phyloP scores from a whole-genome alignment of 176 grass and related monocot species.

The Oryza officinalis region DNA sequence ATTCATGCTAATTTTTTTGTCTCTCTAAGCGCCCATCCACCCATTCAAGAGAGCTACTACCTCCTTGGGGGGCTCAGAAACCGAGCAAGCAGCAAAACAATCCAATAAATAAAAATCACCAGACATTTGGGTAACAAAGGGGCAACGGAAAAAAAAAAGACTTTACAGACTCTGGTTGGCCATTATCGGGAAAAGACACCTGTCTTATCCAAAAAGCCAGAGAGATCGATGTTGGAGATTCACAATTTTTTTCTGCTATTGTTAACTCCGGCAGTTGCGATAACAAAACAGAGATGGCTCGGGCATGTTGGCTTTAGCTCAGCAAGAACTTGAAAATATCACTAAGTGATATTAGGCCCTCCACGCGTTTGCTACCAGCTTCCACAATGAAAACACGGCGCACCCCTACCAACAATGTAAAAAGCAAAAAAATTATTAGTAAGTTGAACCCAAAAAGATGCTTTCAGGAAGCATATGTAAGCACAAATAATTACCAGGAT shows the following conservation, averaged over 20 bases:
- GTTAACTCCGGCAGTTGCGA: conserved; percentile 42
- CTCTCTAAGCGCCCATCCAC: conserved; percentile 41
- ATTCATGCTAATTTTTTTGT: conserved; percentile 32
- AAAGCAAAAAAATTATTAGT: neutral
- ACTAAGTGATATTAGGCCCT: conserved; percentile 90
- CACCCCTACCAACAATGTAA: conserved; percentile 50
- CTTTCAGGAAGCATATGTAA: neutral
- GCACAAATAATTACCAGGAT: conserved; percentile 58
- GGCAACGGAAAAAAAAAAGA: conserved; percentile 38
- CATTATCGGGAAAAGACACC: conserved; percentile 53
- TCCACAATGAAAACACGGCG: conserved; percentile 95
- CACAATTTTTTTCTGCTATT: conserved; percentile 56
- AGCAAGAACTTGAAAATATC: conserved; percentile 94
- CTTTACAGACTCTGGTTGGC: conserved; percentile 82
- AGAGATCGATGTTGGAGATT: conserved; percentile 39
- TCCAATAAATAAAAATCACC: conserved; percentile 77
- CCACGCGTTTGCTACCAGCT: conserved; percentile 94
- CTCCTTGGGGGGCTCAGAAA: conserved; percentile 18
- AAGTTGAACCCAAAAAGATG: neutral
- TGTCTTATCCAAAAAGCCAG: conserved; percentile 46
- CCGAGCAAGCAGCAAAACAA: conserved; percentile 52
- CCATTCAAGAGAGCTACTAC: neutral
- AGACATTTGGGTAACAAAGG: conserved; percentile 32
- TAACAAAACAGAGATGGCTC: conserved; percentile 34
- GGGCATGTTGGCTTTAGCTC: conserved; percentile 40